Evolutionary conservation across 1,284 basidiomycete species (phyloP).

Genomic region (Polyporus tsugae): DNA sequence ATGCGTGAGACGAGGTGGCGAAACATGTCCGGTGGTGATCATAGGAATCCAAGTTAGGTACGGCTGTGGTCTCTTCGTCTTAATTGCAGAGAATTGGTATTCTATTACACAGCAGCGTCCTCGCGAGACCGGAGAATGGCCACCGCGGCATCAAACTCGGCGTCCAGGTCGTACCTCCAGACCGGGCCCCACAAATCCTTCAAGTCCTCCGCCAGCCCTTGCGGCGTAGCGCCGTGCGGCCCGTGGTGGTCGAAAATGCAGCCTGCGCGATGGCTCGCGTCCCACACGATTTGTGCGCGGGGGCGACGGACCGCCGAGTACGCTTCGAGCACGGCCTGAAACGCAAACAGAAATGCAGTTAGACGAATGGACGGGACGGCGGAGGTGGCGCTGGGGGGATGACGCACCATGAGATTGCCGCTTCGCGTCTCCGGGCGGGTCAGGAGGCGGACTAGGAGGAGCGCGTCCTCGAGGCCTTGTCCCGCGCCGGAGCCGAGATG

Average conservation of each 20-base stretch:
- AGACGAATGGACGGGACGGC: background rate
- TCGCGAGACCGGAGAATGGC: constrained; percentile 8
- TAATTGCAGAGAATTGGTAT: too few species aligned
- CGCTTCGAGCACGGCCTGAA: constrained; percentile 50
- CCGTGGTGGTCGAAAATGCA: constrained; percentile 40
- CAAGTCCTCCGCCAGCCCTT: constrained; percentile 42
- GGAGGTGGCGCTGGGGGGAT: too few species aligned
- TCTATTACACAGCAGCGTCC: constrained; percentile 1
- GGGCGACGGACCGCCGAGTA: constrained; percentile 55
- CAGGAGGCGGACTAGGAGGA: constrained; percentile 60
- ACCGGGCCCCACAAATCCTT: constrained; percentile 53
- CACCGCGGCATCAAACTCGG: constrained; percentile 44
- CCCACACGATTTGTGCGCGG: constrained; percentile 55
- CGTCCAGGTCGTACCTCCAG: constrained; percentile 56
- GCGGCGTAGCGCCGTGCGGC: constrained; percentile 30
- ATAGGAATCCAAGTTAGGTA: too few species aligned
- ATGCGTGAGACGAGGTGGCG: too few species aligned
- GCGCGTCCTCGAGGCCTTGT: constrained; percentile 69
- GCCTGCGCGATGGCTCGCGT: constrained; percentile 49
- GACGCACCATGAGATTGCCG: constrained; percentile 54
- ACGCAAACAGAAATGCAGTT: background rate
- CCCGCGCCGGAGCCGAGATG: constrained; percentile 69
- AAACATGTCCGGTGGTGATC: too few species aligned
- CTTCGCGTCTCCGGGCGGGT: constrained; percentile 51
- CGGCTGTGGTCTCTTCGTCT: too few species aligned